A percentile compares a stretch with the other conserved stretches of the same genome.
Conservation (phyloP, 495 filamentous ascomycete genomes). For the Hypoxylon fragiforme region DNA sequence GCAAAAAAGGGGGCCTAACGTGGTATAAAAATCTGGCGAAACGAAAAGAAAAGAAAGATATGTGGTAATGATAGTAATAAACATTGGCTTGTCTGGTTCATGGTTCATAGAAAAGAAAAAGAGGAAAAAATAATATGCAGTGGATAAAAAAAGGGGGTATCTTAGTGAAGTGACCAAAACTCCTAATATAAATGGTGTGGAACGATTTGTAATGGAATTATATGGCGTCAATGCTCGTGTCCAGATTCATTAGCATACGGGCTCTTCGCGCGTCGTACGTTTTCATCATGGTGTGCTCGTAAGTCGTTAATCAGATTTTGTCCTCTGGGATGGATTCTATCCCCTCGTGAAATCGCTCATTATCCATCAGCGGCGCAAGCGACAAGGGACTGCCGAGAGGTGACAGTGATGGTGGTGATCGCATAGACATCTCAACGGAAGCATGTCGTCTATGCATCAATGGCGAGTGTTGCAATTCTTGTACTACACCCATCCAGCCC, state of each 20-base stretch:
- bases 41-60: constrained; percentile 7
- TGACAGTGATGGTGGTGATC: constrained; percentile 30
- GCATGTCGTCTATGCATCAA: constrained; percentile 55
- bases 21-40: neutral
- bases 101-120: neutral
- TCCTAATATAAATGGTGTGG: constrained; percentile 20
- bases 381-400: constrained; percentile 30
- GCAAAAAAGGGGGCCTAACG: neutral
- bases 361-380: constrained; percentile 21
- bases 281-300: constrained; percentile 11
- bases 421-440: constrained; percentile 54
- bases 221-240: constrained; percentile 28
- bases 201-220: neutral
- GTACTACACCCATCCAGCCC: constrained; percentile 58
- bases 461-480: constrained; percentile 55
- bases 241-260: constrained; percentile 14
- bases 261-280: constrained; percentile 12
- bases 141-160: constrained; percentile 25
- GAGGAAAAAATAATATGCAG: constrained; percentile 7
- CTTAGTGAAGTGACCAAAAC: constrained; percentile 41
- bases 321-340: constrained; percentile 23
- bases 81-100: neutral
- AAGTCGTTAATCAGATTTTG: constrained; percentile 16
- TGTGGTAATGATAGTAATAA: neutral
- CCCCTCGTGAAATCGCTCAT: constrained; percentile 13